These are phyloP conservation scores for Collybia sp. DNA, from an alignment of 768 basidiomycete genomes.

Conservation along the genomic window DNA sequence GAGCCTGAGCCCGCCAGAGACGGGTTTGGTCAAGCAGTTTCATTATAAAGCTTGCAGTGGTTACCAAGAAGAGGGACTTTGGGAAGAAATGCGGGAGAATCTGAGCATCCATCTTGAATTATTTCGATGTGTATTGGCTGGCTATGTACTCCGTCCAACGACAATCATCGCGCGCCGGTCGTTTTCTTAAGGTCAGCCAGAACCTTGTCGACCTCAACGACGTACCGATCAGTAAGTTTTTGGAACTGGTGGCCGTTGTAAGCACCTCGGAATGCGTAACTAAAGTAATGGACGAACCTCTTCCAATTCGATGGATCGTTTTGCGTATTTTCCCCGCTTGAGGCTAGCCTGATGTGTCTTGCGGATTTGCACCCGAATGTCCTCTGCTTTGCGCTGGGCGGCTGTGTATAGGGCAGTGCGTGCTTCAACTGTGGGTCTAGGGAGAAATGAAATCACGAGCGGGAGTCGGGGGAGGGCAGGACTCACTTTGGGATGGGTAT, in stretches of 20 bases:
- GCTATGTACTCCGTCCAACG: too few relatives aligned
- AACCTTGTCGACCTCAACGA: constrained; percentile 64
- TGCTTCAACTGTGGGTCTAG: constrained; percentile 75
- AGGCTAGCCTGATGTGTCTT: constrained; percentile 62
- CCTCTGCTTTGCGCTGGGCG: constrained; percentile 67
- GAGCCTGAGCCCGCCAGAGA: too few relatives aligned
- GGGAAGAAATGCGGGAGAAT: too few relatives aligned
- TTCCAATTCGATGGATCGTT: constrained; percentile 64
- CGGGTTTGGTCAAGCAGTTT: too few relatives aligned
- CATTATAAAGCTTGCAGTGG: too few relatives aligned
- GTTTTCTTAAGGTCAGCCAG: constrained; percentile 60
- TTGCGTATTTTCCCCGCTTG: constrained; percentile 66
- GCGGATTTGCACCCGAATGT: constrained; percentile 70
- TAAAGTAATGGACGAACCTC: constrained; percentile 42
- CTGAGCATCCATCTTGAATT: too few relatives aligned
- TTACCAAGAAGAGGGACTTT: too few relatives aligned
- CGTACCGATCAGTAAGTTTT: constrained; percentile 57
- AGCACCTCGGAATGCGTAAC: constrained; percentile 1
- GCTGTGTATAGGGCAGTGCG: constrained; percentile 48
- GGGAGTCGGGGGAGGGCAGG: not conserved
- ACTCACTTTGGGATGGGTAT: constrained; percentile 77
- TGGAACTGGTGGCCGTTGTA: constrained; percentile 51
- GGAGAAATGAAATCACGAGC: constrained; percentile 1
- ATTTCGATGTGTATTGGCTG: too few relatives aligned
- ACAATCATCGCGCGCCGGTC: constrained; percentile 20